Evolutionary conservation across 495 filamentous ascomycete species (phyloP).

Genomic region (Penicillium diatomitis): DNA sequence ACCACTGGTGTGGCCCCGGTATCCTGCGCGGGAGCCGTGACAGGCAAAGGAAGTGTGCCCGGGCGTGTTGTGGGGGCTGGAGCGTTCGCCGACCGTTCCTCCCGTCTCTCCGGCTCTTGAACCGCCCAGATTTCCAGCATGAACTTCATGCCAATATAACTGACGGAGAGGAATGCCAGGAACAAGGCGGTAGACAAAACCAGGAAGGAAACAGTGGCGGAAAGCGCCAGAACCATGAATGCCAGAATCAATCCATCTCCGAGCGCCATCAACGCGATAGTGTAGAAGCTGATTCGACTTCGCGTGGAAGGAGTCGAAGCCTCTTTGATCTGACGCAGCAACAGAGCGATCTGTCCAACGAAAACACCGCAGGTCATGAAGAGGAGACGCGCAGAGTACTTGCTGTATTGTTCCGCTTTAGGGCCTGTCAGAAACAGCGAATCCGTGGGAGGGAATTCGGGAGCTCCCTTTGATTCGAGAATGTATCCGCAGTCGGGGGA

Average conservation of each 20-base stretch:
- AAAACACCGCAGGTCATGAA: slow-evolving; percentile 56
- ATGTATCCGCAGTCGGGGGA: slow-evolving; percentile 91
- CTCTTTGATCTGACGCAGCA: slow-evolving; percentile 82
- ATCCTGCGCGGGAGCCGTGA: slow-evolving; percentile 44
- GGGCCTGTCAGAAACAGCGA: slow-evolving; percentile 61
- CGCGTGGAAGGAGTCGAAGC: slow-evolving; percentile 89
- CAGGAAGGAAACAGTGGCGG: slow-evolving; percentile 56
- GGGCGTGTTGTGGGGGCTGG: slow-evolving; percentile 19
- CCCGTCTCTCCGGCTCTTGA: slow-evolving; percentile 72
- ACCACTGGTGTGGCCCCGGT: slow-evolving; percentile 48
- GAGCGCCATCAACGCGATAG: slow-evolving; percentile 73
- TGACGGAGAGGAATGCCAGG: slow-evolving; percentile 61
- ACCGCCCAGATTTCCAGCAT: slow-evolving; percentile 80
- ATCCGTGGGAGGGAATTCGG: slow-evolving; percentile 55
- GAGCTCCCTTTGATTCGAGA: slow-evolving; percentile 79
- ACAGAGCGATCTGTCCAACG: slow-evolving; percentile 60
- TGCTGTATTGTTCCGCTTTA: slow-evolving; percentile 68
- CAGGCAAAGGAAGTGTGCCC: slow-evolving; percentile 52
- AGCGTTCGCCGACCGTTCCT: slow-evolving; percentile 31
- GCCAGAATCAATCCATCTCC: slow-evolving; percentile 67
- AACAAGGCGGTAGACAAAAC: slow-evolving; percentile 60
- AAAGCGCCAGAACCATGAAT: slow-evolving; percentile 55
- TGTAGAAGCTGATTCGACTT: slow-evolving; percentile 84
- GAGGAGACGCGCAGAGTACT: slow-evolving; percentile 56
- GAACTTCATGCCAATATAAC: slow-evolving; percentile 73